These are phyloP conservation scores for Coemansia sp. DNA, from an alignment of 192 early-diverging fungal species.

Conservation along the genomic window DNA sequence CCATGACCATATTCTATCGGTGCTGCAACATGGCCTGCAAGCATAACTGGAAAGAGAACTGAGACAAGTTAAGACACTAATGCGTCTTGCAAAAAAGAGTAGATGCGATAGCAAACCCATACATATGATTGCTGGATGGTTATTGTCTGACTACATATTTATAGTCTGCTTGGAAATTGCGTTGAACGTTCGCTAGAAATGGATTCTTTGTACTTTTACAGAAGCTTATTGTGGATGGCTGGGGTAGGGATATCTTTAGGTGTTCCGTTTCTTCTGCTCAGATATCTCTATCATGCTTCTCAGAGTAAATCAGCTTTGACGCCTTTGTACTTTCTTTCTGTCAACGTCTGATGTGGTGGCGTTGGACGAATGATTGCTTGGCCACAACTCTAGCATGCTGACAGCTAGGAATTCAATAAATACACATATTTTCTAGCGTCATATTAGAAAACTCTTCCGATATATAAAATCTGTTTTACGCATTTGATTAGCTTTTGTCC, in stretches of 20 bases:
- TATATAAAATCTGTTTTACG: no score
- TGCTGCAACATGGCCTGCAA: conserved; percentile 70
- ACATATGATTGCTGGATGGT: neutral
- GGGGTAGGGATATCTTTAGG: conserved; percentile 1
- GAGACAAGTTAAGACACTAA: neutral
- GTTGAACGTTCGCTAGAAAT: neutral
- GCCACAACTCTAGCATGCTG: no score
- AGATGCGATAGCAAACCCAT: neutral
- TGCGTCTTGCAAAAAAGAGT: no score
- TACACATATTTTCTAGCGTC: no score
- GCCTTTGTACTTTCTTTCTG: neutral
- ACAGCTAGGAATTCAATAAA: no score
- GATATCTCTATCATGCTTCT: conserved; percentile 40
- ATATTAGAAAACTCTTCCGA: no score
- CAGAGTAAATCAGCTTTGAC: conserved; percentile 11
- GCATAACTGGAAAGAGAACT: conserved; percentile 72
- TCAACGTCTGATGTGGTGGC: neutral
- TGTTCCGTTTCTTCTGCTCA: neutral
- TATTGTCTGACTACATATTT: no score
- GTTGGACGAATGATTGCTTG: neutral
- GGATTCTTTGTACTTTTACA: conserved; percentile 17
- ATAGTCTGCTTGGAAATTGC: no score
- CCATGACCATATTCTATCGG: conserved; percentile 89
- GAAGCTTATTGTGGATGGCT: conserved; percentile 37
- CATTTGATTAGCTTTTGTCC: no score